A percentile compares a stretch with the other conserved stretches of the same genome.
Evolutionary conservation across 169 alveolate species (phyloP).

Genomic region (Plasmodium berghei): DNA sequence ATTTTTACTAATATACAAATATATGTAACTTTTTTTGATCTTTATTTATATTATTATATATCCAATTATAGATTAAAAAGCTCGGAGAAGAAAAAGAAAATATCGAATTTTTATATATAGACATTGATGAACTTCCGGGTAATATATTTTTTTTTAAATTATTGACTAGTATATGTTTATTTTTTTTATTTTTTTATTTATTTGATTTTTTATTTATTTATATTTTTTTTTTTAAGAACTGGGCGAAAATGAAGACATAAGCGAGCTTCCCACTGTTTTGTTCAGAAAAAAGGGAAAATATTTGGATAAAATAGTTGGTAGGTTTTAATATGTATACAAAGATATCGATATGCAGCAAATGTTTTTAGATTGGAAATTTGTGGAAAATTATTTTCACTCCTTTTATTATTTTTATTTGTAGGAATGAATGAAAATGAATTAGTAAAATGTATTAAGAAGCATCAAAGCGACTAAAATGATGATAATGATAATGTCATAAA

Average conservation of each 20-base stretch:
- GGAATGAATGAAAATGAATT: constrained; percentile 60
- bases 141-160: not conserved
- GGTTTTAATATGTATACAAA: not conserved
- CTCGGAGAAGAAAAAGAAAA: constrained; percentile 71
- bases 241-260: constrained; percentile 73
- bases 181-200: too few relatives aligned
- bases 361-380: too few relatives aligned
- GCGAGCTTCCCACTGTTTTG: constrained; percentile 60
- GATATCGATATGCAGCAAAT: too few relatives aligned
- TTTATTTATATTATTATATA: not conserved
- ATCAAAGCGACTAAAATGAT: constrained; percentile 7
- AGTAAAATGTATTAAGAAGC: constrained; percentile 6
- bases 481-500: not conserved
- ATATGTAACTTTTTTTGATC: not conserved
- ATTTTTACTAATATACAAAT: too few relatives aligned
- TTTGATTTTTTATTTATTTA: too few relatives aligned
- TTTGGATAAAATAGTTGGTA: constrained; percentile 61
- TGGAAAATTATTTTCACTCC: too few relatives aligned
- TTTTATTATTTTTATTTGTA: not conserved
- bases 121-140: constrained; percentile 76
- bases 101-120: constrained; percentile 59
- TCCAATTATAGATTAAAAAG: constrained; percentile 27
- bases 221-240: constrained; percentile 36
- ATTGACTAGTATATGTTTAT: not conserved
- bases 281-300: constrained; percentile 65